Conservation (phyloP, 2,329 filamentous ascomycete species). For the Cercospora sojina region DNA sequence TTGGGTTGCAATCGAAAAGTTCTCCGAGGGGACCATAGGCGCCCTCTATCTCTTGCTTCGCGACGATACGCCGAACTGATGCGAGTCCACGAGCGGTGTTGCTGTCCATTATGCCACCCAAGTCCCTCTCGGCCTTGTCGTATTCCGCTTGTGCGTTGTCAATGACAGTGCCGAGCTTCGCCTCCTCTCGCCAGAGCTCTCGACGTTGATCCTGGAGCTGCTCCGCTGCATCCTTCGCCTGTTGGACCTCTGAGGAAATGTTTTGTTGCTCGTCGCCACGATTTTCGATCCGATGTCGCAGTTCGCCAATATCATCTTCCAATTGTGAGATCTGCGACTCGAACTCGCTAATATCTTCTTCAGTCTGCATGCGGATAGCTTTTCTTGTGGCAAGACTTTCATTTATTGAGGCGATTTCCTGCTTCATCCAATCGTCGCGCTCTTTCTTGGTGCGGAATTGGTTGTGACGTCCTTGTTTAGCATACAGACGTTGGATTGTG, state of each 20-base stretch:
- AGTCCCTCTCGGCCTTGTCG: conserved; percentile 70
- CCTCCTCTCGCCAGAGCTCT: conserved; percentile 83
- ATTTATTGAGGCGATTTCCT: conserved; percentile 78
- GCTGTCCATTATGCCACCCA: conserved; percentile 85
- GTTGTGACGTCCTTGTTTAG: conserved; percentile 85
- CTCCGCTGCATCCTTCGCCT: conserved; percentile 75
- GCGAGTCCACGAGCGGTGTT: conserved; percentile 82
- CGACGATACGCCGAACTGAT: conserved; percentile 79
- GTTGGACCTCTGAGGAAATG: conserved; percentile 70
- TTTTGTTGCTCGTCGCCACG: conserved; percentile 72
- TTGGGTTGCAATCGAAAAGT: conserved; percentile 61
- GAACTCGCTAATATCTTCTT: conserved; percentile 75
- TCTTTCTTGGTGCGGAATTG: conserved; percentile 87
- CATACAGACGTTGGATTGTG: conserved; percentile 74
- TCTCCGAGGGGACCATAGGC: conserved; percentile 93
- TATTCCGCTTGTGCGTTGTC: conserved; percentile 73
- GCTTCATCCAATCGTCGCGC: conserved; percentile 76
- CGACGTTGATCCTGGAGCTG: conserved; percentile 83
- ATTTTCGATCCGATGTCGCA: conserved; percentile 73
- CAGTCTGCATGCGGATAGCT: conserved; percentile 77
- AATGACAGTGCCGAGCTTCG: conserved; percentile 77
- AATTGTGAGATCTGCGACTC: conserved; percentile 68
- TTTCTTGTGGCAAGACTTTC: conserved; percentile 75
- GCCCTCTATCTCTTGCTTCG: conserved; percentile 74
- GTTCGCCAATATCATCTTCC: conserved; percentile 68